Base-by-base conservation (phyloP, 139 green algal species). In the Helicosporidium sp. region DNA sequence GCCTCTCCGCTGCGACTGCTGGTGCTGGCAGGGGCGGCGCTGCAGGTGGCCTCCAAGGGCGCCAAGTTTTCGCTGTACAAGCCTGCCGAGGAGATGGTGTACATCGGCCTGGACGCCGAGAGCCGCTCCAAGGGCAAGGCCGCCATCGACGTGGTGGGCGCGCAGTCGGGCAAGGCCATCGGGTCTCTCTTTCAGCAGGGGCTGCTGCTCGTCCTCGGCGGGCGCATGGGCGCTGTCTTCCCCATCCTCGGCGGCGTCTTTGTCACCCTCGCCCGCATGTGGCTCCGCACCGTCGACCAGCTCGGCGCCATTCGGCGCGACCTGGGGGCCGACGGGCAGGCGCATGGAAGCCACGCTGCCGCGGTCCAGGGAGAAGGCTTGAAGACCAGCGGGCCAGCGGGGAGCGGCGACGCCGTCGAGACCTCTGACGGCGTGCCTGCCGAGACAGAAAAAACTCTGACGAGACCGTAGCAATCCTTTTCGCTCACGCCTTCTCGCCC, bases 51-150 rank as follows among this genome's bases (percentile, higher is more conserved):
- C 47, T 55, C 55, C 44, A 76, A 74, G 51, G 73, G 69, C n/a
- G 78, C 81, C 52, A 92, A 92, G 70, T 92, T 92, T 59, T 70
- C 43, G 20, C 67, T 94, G 66, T 92, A 87, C 67, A 94, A 94
- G 71, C 84, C 84, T 7, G 79, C 83, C 7, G 84, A 93, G 58
- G 84, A 94, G 68, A 93, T 94, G 80, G 82, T 86, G 26, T 82
- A 83, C 62, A 84, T 83, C 26, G 60, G 62, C 5, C 55, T 84
- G 48, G 75, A 83, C 49, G 71, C 80, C 26, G 62, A 85, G 51
- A 64, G 58, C 22, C 54, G 77, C 34, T 92, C 82, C 29, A 86
- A 89, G 50, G 54, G 85, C 42, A 95, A 95, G 62, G 86, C 86
- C 13, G 83, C 86, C 26, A 86, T 96, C 31, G 85, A 94, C 52